A percentile compares a stretch with the other conserved stretches of the same genome.
phyloP scores from a whole-genome alignment of 257 asterid genomes.

The Solanum sparsipilum region DNA sequence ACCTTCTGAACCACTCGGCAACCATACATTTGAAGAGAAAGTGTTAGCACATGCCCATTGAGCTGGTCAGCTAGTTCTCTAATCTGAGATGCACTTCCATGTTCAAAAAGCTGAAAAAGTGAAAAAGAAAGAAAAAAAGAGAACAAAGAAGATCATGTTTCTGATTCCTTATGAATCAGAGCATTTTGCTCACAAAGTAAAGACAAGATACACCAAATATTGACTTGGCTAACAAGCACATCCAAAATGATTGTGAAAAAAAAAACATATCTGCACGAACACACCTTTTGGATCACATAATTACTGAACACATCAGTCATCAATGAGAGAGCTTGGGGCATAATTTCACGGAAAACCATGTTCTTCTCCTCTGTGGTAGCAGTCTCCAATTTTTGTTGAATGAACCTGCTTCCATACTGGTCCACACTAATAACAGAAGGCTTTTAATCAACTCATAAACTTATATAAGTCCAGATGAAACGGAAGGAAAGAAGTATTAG shows the following conservation, averaged over 20 bases:
- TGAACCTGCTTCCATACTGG: slow-evolving; percentile 73
- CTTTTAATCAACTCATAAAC: background rate
- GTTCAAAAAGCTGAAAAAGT: slow-evolving; percentile 58
- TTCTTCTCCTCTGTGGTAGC: slow-evolving; percentile 51
- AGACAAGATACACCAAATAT: background rate
- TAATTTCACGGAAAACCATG: slow-evolving; percentile 70
- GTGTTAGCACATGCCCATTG: slow-evolving; percentile 54
- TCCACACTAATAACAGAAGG: slow-evolving; percentile 42
- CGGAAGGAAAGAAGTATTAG: background rate
- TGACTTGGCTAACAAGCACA: background rate
- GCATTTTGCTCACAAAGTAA: background rate
- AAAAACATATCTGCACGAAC: slow-evolving; percentile 21
- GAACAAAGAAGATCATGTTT: background rate
- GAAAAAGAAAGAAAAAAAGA: background rate
- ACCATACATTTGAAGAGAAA: slow-evolving; percentile 85
- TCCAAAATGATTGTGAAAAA: background rate
- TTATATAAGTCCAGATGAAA: background rate
- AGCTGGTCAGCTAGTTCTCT: slow-evolving; percentile 62
- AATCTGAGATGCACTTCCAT: slow-evolving; percentile 52
- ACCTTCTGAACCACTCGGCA: slow-evolving; percentile 90
- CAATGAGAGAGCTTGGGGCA: slow-evolving; percentile 57
- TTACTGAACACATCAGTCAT: slow-evolving; percentile 85
- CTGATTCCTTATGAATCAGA: background rate
- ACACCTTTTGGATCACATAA: slow-evolving; percentile 81
- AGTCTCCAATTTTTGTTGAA: slow-evolving; percentile 78